These are phyloP conservation scores for Aspergillus saccharolyticus DNA, from an alignment of 495 filamentous ascomycete genomes.

Conservation along the genomic window DNA sequence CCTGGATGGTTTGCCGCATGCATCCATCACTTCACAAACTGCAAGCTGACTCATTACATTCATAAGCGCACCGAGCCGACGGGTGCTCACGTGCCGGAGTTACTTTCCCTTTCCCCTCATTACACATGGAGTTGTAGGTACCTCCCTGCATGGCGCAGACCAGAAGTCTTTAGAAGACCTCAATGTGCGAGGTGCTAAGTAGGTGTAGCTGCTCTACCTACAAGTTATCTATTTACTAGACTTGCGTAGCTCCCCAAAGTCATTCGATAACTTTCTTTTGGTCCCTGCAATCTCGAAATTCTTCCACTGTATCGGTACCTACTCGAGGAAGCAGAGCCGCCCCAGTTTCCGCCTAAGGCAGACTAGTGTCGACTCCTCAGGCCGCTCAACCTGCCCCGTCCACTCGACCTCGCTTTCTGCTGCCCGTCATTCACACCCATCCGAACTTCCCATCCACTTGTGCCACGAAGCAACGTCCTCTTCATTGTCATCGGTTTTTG, in stretches of 20 bases:
- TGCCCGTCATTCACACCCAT: conserved; percentile 23
- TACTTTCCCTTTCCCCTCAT: neutral
- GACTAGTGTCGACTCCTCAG: conserved; percentile 18
- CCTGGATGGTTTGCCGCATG: neutral
- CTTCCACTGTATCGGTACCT: neutral
- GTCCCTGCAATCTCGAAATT: neutral
- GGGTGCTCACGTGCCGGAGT: neutral
- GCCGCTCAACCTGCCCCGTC: conserved; percentile 19
- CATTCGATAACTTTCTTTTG: neutral
- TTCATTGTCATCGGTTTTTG: conserved; percentile 17
- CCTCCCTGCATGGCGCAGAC: conserved; percentile 6
- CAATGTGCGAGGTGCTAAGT: neutral
- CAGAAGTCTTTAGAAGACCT: neutral
- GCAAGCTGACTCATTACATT: neutral
- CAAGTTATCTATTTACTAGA: neutral
- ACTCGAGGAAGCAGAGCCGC: neutral
- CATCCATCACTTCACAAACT: neutral
- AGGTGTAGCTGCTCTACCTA: neutral
- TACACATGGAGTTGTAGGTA: neutral
- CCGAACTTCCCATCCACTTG: conserved; percentile 21
- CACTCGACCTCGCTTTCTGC: conserved; percentile 23
- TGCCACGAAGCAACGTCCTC: conserved; percentile 28
- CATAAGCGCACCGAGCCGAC: neutral
- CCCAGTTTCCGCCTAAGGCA: neutral
- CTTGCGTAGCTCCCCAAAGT: neutral